Base-by-base conservation (phyloP, 371 early-diverging fungal species). In the Lichtheimia ornata region DNA sequence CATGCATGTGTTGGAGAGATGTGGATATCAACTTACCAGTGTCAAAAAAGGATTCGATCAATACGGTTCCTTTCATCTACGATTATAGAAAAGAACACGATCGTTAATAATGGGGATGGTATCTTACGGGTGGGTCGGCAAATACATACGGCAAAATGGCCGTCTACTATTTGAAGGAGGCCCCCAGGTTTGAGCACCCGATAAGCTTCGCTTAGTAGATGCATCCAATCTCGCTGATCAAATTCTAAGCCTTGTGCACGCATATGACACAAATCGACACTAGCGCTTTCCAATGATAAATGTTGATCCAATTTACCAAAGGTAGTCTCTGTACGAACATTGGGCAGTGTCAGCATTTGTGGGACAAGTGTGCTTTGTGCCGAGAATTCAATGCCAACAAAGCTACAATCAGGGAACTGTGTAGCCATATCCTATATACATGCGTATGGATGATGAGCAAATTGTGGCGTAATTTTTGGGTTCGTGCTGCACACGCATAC, bases 1-100 rank as follows among this genome's bases (percentile, higher is more conserved):
- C 11, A 35, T 35, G 35, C 11, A 35, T 35, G 35, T 4, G 35
- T 4, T 0, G 11, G 11, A 9, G 22, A 35, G 35, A 35, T 0
- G 2, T 35, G 11, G 1, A 2, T 11, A 35, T 35, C 30, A 14
- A 55, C 57, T 63, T 69, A 69, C 75, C 52, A 56, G 77, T 67
- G 54, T 77, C 72, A 41, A 70, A 57, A 57, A 77, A 77, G 3
- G 72, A 73, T 62, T 77, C 77, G 35, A 73, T 69, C 63, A 77
- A 59, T 1, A 71, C 73, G 0, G 77, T 71, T 2, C 73, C 77
- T 14, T 63, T 28, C 5, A 71, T 69, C 72, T 73, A 40, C 28
- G 17, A 51, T 58, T 17, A 35, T 25, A 20, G 13, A 47, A 35
- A 35, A 9, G 11, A 0, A 11, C 35, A 35, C 9, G 35, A 35